Conservation (phyloP, 352 stramenopile species). For the Phytopythium vexans region DNA sequence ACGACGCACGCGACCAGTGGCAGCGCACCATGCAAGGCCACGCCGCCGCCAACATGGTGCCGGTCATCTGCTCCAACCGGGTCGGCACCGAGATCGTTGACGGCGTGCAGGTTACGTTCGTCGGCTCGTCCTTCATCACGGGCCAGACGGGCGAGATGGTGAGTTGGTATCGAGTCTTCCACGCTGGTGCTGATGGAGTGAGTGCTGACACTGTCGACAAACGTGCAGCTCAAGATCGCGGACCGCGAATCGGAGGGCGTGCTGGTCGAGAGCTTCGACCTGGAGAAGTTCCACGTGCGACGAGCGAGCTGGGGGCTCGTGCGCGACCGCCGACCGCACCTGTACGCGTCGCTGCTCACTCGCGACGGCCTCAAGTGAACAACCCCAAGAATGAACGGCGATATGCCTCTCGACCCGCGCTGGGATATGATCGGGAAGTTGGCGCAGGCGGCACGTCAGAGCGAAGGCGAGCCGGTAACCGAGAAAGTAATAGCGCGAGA, state of each 20-base stretch:
- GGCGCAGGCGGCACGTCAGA: no score
- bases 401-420: background rate
- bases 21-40: slow-evolving; percentile 92
- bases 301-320: slow-evolving; percentile 86
- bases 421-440: no score
- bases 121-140: slow-evolving; percentile 91
- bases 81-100: slow-evolving; percentile 82
- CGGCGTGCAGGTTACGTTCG: slow-evolving; percentile 87
- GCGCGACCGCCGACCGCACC: slow-evolving; percentile 79
- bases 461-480: no score
- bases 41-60: slow-evolving; percentile 86
- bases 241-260: slow-evolving; percentile 86
- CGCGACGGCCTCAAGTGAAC: slow-evolving; percentile 60
- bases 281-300: slow-evolving; percentile 84
- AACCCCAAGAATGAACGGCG: slow-evolving; percentile 2
- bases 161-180: slow-evolving; percentile 2
- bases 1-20: slow-evolving; percentile 89
- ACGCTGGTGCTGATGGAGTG: no score
- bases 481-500: no score
- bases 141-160: slow-evolving; percentile 90
- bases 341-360: slow-evolving; percentile 81
- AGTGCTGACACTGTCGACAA: no score
- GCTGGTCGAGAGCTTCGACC: slow-evolving; percentile 80
- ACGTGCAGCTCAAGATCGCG: slow-evolving; percentile 72
- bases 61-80: slow-evolving; percentile 89